Conservation (phyloP, 306 rosid genomes). For the Cajanus cajan region DNA sequence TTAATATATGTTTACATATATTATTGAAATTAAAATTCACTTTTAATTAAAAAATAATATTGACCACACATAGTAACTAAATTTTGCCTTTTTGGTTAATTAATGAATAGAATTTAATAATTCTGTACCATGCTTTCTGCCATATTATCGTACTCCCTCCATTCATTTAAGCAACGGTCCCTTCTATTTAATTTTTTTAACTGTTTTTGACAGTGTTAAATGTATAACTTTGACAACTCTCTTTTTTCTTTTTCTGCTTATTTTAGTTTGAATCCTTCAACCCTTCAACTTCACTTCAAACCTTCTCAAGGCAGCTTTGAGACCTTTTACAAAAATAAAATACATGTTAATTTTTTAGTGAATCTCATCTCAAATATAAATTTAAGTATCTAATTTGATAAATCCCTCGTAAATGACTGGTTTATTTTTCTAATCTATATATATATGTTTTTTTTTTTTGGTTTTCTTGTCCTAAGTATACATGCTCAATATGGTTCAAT, state of each 20-base stretch:
- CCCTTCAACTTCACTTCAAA: background rate
- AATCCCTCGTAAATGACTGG: background rate
- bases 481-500: background rate
- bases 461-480: background rate
- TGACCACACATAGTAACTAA: too few species aligned
- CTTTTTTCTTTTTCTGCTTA: background rate
- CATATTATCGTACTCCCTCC: too few species aligned
- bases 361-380: background rate
- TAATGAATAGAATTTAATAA: background rate
- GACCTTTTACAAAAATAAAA: background rate
- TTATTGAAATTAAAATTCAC: too few species aligned
- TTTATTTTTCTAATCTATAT: background rate
- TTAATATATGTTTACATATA: too few species aligned
- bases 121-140: background rate
- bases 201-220: background rate
- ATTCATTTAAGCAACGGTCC: background rate
- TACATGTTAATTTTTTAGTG: background rate
- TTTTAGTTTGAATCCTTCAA: background rate
- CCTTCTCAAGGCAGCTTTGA: constrained; percentile 11
- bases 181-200: background rate
- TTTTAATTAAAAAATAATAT: too few species aligned
- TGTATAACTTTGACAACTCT: background rate
- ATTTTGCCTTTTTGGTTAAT: too few species aligned
- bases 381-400: background rate
- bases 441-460: background rate